Evolutionary conservation across 108 stramenopile species (phyloP).

Genomic region (Fragilariopsis cylindrus): DNA sequence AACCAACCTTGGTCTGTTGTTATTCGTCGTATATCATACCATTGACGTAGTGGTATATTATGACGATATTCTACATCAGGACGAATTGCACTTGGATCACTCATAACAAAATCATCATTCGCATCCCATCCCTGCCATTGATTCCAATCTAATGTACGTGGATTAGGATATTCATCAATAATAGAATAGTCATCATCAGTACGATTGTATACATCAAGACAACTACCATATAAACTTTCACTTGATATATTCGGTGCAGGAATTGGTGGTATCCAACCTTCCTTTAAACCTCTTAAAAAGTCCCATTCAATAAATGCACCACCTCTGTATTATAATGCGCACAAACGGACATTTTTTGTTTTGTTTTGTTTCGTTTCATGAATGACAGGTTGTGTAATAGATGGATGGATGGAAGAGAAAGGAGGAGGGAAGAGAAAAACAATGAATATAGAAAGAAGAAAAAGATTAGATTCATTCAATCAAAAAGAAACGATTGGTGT

Average conservation of each 20-base stretch:
- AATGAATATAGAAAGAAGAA: background rate
- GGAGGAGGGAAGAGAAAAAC: background rate
- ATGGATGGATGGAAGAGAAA: background rate
- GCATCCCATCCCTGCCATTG: slow-evolving; percentile 37
- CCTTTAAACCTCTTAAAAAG: slow-evolving; percentile 60
- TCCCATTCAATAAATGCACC: slow-evolving; percentile 81
- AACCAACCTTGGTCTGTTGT: too few species aligned
- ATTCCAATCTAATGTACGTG: slow-evolving; percentile 32
- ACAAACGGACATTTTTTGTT: background rate
- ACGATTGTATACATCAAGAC: slow-evolving; percentile 51
- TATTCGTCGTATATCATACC: too few species aligned
- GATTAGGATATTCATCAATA: slow-evolving; percentile 63
- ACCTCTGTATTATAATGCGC: slow-evolving; percentile 16
- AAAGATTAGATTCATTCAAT: background rate
- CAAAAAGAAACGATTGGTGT: background rate
- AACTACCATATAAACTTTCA: slow-evolving; percentile 51
- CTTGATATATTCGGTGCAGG: slow-evolving; percentile 24
- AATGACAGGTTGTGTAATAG: background rate
- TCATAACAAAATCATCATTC: slow-evolving; percentile 39
- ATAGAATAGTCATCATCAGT: slow-evolving; percentile 50
- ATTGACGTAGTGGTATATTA: too few species aligned
- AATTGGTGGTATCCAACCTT: slow-evolving; percentile 70
- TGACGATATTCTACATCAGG: too few species aligned
- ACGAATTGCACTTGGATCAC: slow-evolving; percentile 21
- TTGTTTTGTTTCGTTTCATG: background rate